phyloP scores from a whole-genome alignment of 2,329 filamentous ascomycete species.

The Chrysosporium keratinophilum region DNA sequence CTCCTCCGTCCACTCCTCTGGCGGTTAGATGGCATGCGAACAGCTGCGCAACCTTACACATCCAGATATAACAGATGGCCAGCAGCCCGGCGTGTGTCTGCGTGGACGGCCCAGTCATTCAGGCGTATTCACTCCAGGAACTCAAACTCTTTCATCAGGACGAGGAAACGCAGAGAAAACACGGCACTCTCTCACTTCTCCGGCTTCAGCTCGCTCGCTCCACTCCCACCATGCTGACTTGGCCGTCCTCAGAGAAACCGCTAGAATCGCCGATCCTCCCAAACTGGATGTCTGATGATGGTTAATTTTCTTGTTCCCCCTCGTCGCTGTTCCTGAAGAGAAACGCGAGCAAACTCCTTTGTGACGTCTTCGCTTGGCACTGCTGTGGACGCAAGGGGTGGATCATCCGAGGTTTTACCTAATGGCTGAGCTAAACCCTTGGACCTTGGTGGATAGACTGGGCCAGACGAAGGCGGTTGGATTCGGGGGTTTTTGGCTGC shows the following conservation, averaged over 20 bases:
- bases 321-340: neutral
- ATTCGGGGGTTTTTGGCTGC: neutral
- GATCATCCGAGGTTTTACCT: conserved; percentile 1
- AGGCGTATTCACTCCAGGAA: too few species aligned
- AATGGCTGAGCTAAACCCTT: neutral
- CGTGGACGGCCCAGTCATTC: too few species aligned
- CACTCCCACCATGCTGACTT: neutral
- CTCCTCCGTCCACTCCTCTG: neutral
- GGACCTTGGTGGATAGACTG: neutral
- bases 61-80: neutral
- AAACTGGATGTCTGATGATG: neutral
- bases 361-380: neutral
- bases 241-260: neutral
- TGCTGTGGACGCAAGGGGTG: neutral
- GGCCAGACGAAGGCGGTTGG: neutral
- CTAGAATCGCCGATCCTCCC: neutral
- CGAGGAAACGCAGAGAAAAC: neutral
- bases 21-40: neutral
- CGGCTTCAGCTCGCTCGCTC: neutral
- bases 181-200: neutral
- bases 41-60: neutral
- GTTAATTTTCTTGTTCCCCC: neutral
- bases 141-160: too few species aligned
- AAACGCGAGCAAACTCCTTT: neutral
- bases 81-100: neutral